Evolutionary conservation across 331 rosid species (phyloP), one percentile per base, ranked within the genome.

Genomic region (Saraca asoca): DNA sequence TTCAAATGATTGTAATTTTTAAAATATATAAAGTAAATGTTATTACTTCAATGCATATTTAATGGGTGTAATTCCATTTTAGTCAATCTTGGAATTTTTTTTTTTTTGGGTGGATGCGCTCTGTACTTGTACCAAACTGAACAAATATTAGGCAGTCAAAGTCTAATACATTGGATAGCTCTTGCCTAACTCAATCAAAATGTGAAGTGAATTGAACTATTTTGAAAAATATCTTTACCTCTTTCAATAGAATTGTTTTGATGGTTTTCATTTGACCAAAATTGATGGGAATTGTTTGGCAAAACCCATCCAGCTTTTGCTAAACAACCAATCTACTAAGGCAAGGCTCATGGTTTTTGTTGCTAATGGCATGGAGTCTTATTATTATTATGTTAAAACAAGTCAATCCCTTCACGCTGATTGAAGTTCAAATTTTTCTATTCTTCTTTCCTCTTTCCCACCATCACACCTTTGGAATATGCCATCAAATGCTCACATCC

Each of bases 11-110:
- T 24, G 31, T 24, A 24, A 24, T 3, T 24, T n/a, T 24, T 1
- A 24, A 3, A 24, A 24, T 24, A 24, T 24, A 24, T 24, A 24
- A 3, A 24, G 31, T 1, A 24, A 24, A 24, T 24, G 31, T 24
- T 24, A 24, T 24, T 24, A 24, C 3, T 24, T 24, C 31, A 24
- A 24, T 24, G 31, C 31, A 24, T 24, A 24, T 24, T 24, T 24
- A 24, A 24, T 24, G 31, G 3, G 31, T 24, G 31, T 15, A 15
- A 17, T 66, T 48, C 41, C n/a, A 6, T 5, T 66, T 53, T 31
- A 44, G 41, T 62, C 75, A 64, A 56, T 57, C 60, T 71, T 77
- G 71, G 66, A 33, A n/a, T 33, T 10, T 43, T 10, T 43, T 43
- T 43, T 33, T 10, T 43, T 10, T 43, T 43, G 10, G n/a, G 15